A percentile compares a stretch with the other conserved stretches of the same genome.
Conservation (phyloP, 108 stramenopile genomes). For the Pseudonitzschia pungens region DNA sequence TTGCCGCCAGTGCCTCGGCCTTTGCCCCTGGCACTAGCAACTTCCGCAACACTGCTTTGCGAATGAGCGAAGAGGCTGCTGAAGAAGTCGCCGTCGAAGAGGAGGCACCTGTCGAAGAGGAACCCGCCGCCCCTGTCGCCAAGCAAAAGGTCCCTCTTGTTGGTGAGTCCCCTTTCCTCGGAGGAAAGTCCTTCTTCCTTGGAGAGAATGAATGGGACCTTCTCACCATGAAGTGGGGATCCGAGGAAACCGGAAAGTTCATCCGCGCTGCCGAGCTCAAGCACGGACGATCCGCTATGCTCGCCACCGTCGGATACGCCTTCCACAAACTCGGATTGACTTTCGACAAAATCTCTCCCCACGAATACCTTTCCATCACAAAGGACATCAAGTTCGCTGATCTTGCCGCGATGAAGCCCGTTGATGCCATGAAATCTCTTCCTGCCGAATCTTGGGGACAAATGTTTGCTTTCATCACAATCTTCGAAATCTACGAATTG, state of each 20-base stretch:
- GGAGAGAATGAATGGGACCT: slow-evolving; percentile 63
- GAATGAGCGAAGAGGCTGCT: slow-evolving; percentile 23
- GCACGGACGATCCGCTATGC: slow-evolving; percentile 71
- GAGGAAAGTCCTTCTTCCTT: slow-evolving; percentile 40
- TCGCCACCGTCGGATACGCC: slow-evolving; percentile 59
- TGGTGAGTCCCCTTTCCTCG: slow-evolving; percentile 49
- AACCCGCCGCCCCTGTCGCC: slow-evolving; percentile 12
- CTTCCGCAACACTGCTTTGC: slow-evolving; percentile 6
- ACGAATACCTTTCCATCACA: slow-evolving; percentile 55
- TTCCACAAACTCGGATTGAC: slow-evolving; percentile 66
- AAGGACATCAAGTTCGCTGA: slow-evolving; percentile 61
- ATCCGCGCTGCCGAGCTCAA: slow-evolving; percentile 69
- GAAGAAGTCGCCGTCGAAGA: slow-evolving; percentile 11
- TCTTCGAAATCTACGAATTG: slow-evolving; percentile 61
- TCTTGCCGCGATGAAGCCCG: slow-evolving; percentile 59
- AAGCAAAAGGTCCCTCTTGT: slow-evolving; percentile 53
- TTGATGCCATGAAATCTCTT: slow-evolving; percentile 55
- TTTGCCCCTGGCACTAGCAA: slow-evolving; percentile 25
- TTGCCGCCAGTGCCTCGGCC: slow-evolving; percentile 34
- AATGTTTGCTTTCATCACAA: slow-evolving; percentile 59
- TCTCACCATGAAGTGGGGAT: slow-evolving; percentile 55
- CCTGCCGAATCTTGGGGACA: slow-evolving; percentile 55
- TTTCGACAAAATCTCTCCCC: slow-evolving; percentile 59
- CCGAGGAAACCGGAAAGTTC: slow-evolving; percentile 53
- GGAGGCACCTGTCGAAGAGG: slow-evolving; percentile 6